These are phyloP conservation scores for Ogataea nakhonphanomensis DNA, from an alignment of 805 yeast species.

Conservation along the genomic window DNA sequence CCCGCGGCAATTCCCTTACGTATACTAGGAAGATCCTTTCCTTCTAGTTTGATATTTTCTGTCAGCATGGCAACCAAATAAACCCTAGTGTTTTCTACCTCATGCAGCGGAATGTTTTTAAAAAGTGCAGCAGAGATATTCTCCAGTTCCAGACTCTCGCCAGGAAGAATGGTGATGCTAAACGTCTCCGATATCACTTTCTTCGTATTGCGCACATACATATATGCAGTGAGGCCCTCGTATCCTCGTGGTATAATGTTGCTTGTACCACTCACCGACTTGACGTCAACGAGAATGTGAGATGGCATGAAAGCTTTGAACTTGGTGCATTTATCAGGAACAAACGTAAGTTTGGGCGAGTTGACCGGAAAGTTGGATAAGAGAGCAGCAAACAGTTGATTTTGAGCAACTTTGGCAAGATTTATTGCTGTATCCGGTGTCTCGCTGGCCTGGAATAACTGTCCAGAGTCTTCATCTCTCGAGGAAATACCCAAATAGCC, in stretches of 20 bases:
- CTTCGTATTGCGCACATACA: conserved; percentile 63
- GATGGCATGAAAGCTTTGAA: conserved; percentile 52
- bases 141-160: conserved; percentile 56
- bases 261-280: conserved; percentile 60
- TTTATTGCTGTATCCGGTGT: conserved; percentile 27
- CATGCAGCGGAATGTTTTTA: conserved; percentile 67
- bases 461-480: conserved; percentile 59
- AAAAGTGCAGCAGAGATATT: conserved; percentile 77
- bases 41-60: conserved; percentile 54
- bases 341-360: conserved; percentile 33
- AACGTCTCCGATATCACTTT: conserved; percentile 76
- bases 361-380: conserved; percentile 65
- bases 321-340: conserved; percentile 45
- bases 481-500: conserved; percentile 69
- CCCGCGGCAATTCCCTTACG: conserved; percentile 88
- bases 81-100: conserved; percentile 55
- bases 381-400: conserved; percentile 68
- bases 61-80: conserved; percentile 74
- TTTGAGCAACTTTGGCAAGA: conserved; percentile 60
- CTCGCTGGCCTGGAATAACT: conserved; percentile 37
- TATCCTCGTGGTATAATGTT: conserved; percentile 61
- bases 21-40: conserved; percentile 35
- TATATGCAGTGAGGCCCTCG: conserved; percentile 66
- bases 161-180: conserved; percentile 59
- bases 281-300: conserved; percentile 74